Percentiles rank a stretch among this genome's conserved stretches.
Evolutionary conservation across 495 filamentous ascomycete genomes (phyloP).

Genomic region (Aspergillus leporis): DNA sequence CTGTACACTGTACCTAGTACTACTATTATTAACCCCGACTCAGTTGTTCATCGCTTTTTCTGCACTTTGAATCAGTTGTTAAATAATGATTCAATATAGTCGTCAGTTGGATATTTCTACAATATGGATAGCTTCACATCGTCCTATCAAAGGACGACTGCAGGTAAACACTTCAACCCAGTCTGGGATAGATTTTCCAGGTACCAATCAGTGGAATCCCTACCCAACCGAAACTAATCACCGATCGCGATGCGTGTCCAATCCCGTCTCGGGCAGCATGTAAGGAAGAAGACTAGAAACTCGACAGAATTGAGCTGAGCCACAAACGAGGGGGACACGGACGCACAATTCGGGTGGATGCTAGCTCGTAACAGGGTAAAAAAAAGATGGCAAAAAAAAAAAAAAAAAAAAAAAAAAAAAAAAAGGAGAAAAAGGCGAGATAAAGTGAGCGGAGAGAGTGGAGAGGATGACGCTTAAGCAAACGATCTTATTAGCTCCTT

Average conservation of each 20-base stretch:
- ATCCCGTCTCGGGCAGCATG: conserved; percentile 2
- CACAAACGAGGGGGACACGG: conserved; percentile 3
- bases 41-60: not conserved
- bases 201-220: not conserved
- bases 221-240: not conserved
- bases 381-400: conserved; percentile 7
- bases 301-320: conserved; percentile 5
- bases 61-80: not conserved
- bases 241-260: not conserved
- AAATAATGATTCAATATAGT: too few relatives aligned
- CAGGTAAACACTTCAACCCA: not conserved
- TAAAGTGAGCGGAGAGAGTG: conserved; percentile 19
- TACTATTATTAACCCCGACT: too few relatives aligned
- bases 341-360: conserved; percentile 2
- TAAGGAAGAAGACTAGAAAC: conserved; percentile 10
- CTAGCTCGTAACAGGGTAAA: not conserved
- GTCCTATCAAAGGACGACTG: too few relatives aligned
- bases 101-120: too few relatives aligned
- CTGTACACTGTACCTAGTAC: too few relatives aligned
- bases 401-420: conserved; percentile 7
- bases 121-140: too few relatives aligned
- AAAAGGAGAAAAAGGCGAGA: conserved; percentile 9
- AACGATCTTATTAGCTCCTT: conserved; percentile 17
- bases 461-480: conserved; percentile 18
- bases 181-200: not conserved